Conservation (phyloP, 2,329 filamentous ascomycete species). For the Cladosporium sp. region DNA sequence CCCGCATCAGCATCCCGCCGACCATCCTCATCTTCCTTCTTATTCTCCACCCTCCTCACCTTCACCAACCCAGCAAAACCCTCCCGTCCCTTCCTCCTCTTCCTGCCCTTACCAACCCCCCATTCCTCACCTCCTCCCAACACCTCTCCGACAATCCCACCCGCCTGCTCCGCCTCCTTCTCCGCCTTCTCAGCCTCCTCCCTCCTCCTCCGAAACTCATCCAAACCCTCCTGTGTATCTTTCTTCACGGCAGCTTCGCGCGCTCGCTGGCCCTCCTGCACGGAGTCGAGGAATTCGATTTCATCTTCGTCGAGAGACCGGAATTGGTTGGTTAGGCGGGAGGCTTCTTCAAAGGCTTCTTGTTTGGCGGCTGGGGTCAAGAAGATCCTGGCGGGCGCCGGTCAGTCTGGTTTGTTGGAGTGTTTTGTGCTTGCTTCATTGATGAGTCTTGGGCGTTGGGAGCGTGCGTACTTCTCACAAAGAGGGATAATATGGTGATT, state of each 20-base stretch:
- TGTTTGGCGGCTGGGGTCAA: conserved; percentile 78
- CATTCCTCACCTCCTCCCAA: too few species aligned
- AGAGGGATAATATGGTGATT: too few species aligned
- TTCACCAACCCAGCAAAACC: conserved; percentile 40
- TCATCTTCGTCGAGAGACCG: conserved; percentile 74
- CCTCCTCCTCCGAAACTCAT: conserved; percentile 55
- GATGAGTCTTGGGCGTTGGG: too few species aligned
- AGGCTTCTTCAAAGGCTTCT: conserved; percentile 73
- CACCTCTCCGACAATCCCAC: too few species aligned
- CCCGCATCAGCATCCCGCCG: not conserved
- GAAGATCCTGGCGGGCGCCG: too few species aligned
- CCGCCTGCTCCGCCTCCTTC: conserved; percentile 54
- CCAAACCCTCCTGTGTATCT: conserved; percentile 57
- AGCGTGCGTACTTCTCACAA: too few species aligned
- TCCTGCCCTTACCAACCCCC: conserved; percentile 19
- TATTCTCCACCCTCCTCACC: conserved; percentile 26
- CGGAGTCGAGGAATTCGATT: conserved; percentile 64
- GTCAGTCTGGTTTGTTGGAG: not conserved
- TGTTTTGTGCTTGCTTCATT: not conserved
- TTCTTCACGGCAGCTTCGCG: conserved; percentile 54
- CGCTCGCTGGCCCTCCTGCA: conserved; percentile 53
- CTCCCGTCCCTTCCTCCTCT: conserved; percentile 37
- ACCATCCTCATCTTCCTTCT: not conserved
- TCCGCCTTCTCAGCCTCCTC: conserved; percentile 53
- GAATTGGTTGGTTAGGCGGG: conserved; percentile 71